Evolutionary conservation across 2,329 filamentous ascomycete genomes (phyloP).

Genomic region (Immersiporthe knoxdaviesiana): DNA sequence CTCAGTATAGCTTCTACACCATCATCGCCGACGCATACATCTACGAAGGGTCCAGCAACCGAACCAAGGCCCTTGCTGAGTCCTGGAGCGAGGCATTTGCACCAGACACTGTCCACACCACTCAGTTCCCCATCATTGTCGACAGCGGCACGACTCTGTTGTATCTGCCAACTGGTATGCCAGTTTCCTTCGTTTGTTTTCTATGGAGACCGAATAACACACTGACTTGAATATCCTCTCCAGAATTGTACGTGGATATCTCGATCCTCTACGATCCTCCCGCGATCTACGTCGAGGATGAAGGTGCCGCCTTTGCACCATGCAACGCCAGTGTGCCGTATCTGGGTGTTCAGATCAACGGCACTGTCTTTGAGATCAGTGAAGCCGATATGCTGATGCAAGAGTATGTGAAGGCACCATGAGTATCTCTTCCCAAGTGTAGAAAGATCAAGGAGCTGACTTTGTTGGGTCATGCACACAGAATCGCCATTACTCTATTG

Average conservation of each 20-base stretch:
- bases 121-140: slow-evolving; percentile 35
- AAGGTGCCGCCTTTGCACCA: slow-evolving; percentile 34
- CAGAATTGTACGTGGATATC: slow-evolving; percentile 33
- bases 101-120: slow-evolving; percentile 32
- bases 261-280: slow-evolving; percentile 35
- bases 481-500: background rate
- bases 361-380: slow-evolving; percentile 19
- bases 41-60: slow-evolving; percentile 29
- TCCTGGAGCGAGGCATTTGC: slow-evolving; percentile 10
- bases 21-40: slow-evolving; percentile 36
- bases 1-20: slow-evolving; percentile 36
- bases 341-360: slow-evolving; percentile 17
- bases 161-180: slow-evolving; percentile 34
- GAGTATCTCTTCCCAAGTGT: background rate
- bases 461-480: background rate
- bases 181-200: background rate
- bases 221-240: background rate
- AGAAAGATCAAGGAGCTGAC: background rate
- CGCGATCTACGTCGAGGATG: slow-evolving; percentile 30
- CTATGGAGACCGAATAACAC: background rate
- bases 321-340: slow-evolving; percentile 36
- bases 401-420: background rate
- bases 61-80: slow-evolving; percentile 9
- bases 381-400: slow-evolving; percentile 23
- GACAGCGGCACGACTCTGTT: slow-evolving; percentile 36